These are phyloP conservation scores for Rhizopogon salebrosus DNA, from an alignment of 768 basidiomycete genomes.

Conservation along the genomic window DNA sequence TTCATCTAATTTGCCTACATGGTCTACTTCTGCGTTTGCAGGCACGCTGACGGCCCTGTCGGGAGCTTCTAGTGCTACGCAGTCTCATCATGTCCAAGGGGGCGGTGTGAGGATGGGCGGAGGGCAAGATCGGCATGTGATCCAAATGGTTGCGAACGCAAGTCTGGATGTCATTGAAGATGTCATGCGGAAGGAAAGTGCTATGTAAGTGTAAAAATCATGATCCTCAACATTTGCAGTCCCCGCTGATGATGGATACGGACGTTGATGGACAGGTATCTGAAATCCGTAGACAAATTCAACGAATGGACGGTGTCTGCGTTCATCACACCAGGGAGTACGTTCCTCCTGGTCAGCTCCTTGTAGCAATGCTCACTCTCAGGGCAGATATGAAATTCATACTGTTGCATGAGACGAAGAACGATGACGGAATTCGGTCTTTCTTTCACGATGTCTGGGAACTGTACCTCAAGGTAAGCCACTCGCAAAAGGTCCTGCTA, in stretches of 20 bases:
- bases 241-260: neutral
- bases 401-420: constrained; percentile 90
- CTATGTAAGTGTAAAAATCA: constrained; percentile 52
- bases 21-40: constrained; percentile 90
- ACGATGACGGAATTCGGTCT: constrained; percentile 90
- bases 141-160: constrained; percentile 98
- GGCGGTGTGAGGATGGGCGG: constrained; percentile 67
- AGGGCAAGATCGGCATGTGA: constrained; percentile 87
- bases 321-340: constrained; percentile 93
- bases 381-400: constrained; percentile 88
- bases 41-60: constrained; percentile 85
- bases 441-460: constrained; percentile 99
- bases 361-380: constrained; percentile 15
- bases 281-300: constrained; percentile 94
- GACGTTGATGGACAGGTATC: constrained; percentile 81
- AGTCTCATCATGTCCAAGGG: constrained; percentile 55
- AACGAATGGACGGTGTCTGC: constrained; percentile 99
- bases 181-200: constrained; percentile 74
- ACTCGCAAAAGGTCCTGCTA: neutral
- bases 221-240: constrained; percentile 7
- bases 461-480: constrained; percentile 85
- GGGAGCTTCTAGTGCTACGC: constrained; percentile 73
- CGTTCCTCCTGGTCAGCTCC: constrained; percentile 26
- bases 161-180: constrained; percentile 95
- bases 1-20: constrained; percentile 79